Percentiles rank a stretch among this genome's conserved stretches.
Evolutionary conservation across 1,284 basidiomycete genomes (phyloP).

Genomic region (Ganoderma lucidum): DNA sequence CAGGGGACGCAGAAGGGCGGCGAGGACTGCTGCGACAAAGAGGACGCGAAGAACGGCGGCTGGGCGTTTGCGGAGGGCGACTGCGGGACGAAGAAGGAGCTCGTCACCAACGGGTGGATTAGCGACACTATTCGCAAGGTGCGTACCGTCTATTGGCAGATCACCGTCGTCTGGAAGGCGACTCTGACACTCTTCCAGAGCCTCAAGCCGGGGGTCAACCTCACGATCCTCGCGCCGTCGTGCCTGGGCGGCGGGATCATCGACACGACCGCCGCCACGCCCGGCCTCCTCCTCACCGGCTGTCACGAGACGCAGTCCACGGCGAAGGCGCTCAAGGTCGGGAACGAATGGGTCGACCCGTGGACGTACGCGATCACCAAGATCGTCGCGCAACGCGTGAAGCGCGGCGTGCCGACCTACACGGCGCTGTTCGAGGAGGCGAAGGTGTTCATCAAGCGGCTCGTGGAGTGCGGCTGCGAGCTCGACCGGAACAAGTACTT

Average conservation of each 20-base stretch:
- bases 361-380: slow-evolving; percentile 6
- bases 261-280: neutral
- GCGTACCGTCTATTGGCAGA: neutral
- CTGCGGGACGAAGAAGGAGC: neutral
- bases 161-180: neutral
- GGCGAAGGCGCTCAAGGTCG: neutral
- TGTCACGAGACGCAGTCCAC: slow-evolving; percentile 4
- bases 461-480: neutral
- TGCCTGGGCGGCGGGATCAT: slow-evolving; percentile 1
- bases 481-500: neutral
- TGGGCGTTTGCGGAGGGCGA: neutral
- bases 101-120: neutral
- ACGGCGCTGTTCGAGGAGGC: slow-evolving; percentile 1
- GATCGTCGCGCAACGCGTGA: neutral
- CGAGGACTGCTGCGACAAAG: neutral
- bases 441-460: neutral
- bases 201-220: neutral
- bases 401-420: slow-evolving; percentile 4
- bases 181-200: neutral
- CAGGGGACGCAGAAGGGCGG: neutral
- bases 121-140: neutral
- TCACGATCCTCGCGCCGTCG: slow-evolving; percentile 2
- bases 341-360: neutral
- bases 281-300: neutral
- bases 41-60: neutral